Percentiles rank a stretch among this genome's conserved stretches.
phyloP scores from a whole-genome alignment of 2,329 filamentous ascomycete genomes.

The Myriosclerotinia curreyana region DNA sequence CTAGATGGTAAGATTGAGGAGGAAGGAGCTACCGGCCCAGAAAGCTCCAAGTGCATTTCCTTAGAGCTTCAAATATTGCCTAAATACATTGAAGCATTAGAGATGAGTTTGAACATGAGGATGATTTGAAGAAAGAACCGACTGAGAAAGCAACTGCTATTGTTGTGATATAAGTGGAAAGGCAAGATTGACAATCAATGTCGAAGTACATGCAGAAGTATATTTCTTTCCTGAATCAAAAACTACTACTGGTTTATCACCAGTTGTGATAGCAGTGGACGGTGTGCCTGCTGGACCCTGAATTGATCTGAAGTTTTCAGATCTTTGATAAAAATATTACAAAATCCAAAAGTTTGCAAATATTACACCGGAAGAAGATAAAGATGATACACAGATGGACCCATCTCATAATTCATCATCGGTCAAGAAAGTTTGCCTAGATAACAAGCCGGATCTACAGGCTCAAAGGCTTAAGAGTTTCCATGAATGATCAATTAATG shows the following conservation, averaged over 20 bases:
- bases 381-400: background rate
- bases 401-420: background rate
- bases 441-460: background rate
- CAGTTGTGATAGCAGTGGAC: background rate
- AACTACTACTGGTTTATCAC: background rate
- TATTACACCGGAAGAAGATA: background rate
- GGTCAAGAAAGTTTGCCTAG: background rate
- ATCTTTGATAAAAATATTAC: background rate
- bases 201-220: slow-evolving; percentile 6
- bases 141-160: slow-evolving; percentile 40
- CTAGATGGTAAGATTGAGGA: slow-evolving; percentile 60
- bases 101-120: slow-evolving; percentile 24
- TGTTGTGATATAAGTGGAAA: slow-evolving; percentile 62
- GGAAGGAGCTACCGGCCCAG: slow-evolving; percentile 64
- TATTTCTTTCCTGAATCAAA: slow-evolving; percentile 1
- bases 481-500: background rate
- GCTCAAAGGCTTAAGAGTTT: background rate
- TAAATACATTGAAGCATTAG: slow-evolving; percentile 19
- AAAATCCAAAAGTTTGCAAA: background rate
- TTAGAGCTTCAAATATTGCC: slow-evolving; percentile 54
- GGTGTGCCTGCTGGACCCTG: background rate
- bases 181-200: slow-evolving; percentile 44
- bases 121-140: slow-evolving; percentile 20
- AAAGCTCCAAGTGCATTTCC: slow-evolving; percentile 58
- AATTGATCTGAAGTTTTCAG: background rate